Evolutionary conservation across 2,329 filamentous ascomycete species (phyloP).

Genomic region (Microsporum audouinii): DNA sequence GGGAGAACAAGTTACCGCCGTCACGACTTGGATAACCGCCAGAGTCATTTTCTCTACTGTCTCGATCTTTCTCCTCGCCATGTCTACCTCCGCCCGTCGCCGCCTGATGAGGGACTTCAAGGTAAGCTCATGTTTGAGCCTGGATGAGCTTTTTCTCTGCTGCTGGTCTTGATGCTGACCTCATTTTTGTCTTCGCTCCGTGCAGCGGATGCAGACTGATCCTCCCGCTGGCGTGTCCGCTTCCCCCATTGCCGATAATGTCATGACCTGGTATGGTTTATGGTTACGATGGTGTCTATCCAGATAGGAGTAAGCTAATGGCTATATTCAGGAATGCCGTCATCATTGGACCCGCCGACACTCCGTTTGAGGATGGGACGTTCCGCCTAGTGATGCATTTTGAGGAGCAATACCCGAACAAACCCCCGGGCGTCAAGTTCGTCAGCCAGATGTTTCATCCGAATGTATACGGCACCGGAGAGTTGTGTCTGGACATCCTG

Average conservation of each 20-base stretch:
- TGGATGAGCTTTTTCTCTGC: not conserved
- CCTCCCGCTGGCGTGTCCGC: slow-evolving; percentile 94
- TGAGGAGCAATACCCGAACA: slow-evolving; percentile 97
- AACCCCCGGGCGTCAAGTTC: slow-evolving; percentile 94
- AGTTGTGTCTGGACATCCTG: slow-evolving; percentile 90
- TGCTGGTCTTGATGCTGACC: not conserved
- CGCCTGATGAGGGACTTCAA: slow-evolving; percentile 99
- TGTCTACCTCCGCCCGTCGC: slow-evolving; percentile 90
- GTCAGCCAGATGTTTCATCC: slow-evolving; percentile 99
- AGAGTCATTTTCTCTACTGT: not conserved
- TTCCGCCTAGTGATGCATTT: slow-evolving; percentile 98
- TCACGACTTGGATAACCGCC: not conserved
- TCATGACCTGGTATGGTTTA: slow-evolving; percentile 75
- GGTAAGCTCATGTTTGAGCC: slow-evolving; percentile 41
- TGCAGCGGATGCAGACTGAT: slow-evolving; percentile 95
- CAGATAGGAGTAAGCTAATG: not conserved
- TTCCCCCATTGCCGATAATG: slow-evolving; percentile 89
- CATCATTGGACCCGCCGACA: slow-evolving; percentile 93
- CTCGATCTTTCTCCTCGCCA: slow-evolving; percentile 28
- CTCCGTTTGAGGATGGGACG: slow-evolving; percentile 94
- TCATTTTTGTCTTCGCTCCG: slow-evolving; percentile 5
- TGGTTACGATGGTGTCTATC: not conserved
- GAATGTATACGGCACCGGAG: slow-evolving; percentile 94
- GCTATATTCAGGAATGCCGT: slow-evolving; percentile 72
- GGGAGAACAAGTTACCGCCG: not conserved